Evolutionary conservation across 176 grass and related monocot species (phyloP).

Genomic region (Zizania latifolia): DNA sequence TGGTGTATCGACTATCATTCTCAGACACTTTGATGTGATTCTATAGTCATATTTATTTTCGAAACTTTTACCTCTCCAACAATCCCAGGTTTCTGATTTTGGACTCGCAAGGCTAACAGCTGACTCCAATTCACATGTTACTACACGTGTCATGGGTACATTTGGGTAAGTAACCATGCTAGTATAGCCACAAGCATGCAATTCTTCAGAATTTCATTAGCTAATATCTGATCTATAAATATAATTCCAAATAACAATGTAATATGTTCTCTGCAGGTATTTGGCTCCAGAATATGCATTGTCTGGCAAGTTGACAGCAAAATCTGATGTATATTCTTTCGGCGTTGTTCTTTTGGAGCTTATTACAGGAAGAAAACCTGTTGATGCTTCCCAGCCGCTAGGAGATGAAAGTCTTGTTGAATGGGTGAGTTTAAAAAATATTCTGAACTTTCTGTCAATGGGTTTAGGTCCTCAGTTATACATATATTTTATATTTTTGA

Average conservation of each 20-base stretch:
- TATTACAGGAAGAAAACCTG: constrained; percentile 97
- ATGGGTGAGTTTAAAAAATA: constrained; percentile 63
- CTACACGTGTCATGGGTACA: constrained; percentile 96
- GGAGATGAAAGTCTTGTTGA: constrained; percentile 97
- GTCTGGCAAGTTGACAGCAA: constrained; percentile 83
- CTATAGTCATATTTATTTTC: background rate
- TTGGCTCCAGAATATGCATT: constrained; percentile 94
- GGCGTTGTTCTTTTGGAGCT: constrained; percentile 98
- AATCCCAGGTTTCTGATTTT: constrained; percentile 93
- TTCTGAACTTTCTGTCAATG: background rate
- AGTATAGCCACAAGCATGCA: background rate
- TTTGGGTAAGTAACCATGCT: constrained; percentile 65
- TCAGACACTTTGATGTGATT: constrained; percentile 5
- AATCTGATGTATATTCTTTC: constrained; percentile 99
- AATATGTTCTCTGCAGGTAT: constrained; percentile 49
- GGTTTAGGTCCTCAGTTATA: background rate
- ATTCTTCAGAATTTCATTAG: background rate
- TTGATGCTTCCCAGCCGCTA: constrained; percentile 88
- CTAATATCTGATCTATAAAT: constrained; percentile 6
- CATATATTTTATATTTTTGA: background rate
- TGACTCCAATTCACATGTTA: constrained; percentile 82
- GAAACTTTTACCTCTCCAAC: background rate
- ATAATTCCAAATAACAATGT: constrained; percentile 10
- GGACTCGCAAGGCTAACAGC: constrained; percentile 91
- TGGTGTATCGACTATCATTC: background rate